phyloP scores from a whole-genome alignment of 78 protist species.

The Protostelium mycophagum region DNA sequence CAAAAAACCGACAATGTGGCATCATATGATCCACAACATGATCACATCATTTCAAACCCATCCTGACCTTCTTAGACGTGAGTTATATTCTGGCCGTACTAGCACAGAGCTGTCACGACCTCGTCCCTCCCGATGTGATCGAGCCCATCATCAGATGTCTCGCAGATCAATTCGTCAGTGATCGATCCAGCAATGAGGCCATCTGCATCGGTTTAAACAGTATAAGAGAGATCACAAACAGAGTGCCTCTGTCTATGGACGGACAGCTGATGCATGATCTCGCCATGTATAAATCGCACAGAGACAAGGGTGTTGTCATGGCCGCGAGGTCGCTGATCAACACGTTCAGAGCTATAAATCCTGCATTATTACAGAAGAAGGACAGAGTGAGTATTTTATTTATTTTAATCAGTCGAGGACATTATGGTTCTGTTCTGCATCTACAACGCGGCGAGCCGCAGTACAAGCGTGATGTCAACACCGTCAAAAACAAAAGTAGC shows the following conservation, averaged over 20 bases:
- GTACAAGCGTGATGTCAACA: slow-evolving; percentile 1
- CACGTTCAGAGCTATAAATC: slow-evolving; percentile 68
- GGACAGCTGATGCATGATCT: slow-evolving; percentile 67
- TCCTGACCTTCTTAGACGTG: slow-evolving; percentile 41
- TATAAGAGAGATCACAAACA: slow-evolving; percentile 69
- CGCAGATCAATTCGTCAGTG: slow-evolving; percentile 81
- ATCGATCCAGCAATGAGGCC: slow-evolving; percentile 71
- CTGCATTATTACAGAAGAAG: slow-evolving; percentile 69
- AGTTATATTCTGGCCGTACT: slow-evolving; percentile 71
- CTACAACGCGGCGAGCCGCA: too few species aligned
- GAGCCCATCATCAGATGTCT: slow-evolving; percentile 73
- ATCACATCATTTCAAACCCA: too few species aligned
- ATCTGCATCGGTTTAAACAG: slow-evolving; percentile 88
- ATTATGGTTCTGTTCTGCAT: neutral
- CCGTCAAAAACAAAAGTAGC: neutral
- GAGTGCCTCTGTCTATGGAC: slow-evolving; percentile 83
- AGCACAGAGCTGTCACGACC: slow-evolving; percentile 86
- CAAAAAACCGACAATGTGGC: too few species aligned
- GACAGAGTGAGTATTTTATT: slow-evolving; percentile 60
- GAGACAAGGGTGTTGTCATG: slow-evolving; percentile 75
- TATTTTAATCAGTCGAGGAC: neutral
- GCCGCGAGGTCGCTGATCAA: slow-evolving; percentile 76
- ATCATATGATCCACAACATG: too few species aligned
- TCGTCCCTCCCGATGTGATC: slow-evolving; percentile 85
- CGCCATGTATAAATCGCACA: slow-evolving; percentile 46